Base-by-base conservation (phyloP, 306 rosid genomes). In the Luffa acutangula region DNA sequence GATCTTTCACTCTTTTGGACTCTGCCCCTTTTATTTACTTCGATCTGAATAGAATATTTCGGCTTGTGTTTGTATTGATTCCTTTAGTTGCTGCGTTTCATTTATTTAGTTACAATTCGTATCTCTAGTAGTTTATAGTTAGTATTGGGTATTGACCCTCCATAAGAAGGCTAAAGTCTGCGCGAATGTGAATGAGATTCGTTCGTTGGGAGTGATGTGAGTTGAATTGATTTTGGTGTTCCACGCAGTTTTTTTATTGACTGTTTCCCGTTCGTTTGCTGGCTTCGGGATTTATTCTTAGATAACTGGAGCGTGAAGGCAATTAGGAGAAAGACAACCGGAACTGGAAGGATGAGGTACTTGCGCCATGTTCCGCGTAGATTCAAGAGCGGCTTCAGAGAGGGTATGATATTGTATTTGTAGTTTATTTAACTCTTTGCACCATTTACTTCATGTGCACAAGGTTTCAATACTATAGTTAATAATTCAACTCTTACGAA, bases 241-340 rank as follows among this genome's bases (percentile, higher is more conserved):
- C 42, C 12, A 13, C 46, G 41, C 41, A 21, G n/a, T 25, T 2
- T 46, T 41, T 18, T 83, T n/a, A n/a, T n/a, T 63, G 17, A 42
- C 11, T 65, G 76, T 42, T 82, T 66, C 41, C 6, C 31, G 1
- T 25, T 25, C 1, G 31, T 25, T 25, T 25, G 4, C 6, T 58
- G 25, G 20, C 18, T 14, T 43, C 42, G 76, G 67, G 56, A 37
- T 3, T 72, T 67, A 25, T 66, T 1, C n/a, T 11, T 80, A 96
- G 99, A 90, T 76, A 96, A 96, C 89, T 96, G 99, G 99, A 96
- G 99, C 80, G 97, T 83, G 5, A 96, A 96, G 91, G 99, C 98
- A 0, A 96, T 96, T 82, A 83, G 99, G 46, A 87, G 99, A 81
- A 96, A 96, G 98, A 96, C 99, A n/a, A 93, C 99, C 0, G 99